These are phyloP conservation scores for Pyrenula aspistea DNA, from an alignment of 495 filamentous ascomycete species.

Conservation along the genomic window DNA sequence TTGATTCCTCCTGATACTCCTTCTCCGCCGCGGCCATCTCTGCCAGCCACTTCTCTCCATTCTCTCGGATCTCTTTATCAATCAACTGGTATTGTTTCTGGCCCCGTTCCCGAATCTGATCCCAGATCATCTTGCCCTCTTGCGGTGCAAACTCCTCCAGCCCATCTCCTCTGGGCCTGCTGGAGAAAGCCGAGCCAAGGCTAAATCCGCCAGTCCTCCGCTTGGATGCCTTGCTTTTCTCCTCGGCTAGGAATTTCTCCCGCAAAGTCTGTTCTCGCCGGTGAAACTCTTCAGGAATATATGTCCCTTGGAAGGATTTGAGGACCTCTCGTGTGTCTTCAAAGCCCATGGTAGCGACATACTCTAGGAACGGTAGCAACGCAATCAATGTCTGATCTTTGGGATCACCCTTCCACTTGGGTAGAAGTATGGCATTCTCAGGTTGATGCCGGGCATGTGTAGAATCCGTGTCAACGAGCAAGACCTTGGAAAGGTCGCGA, in stretches of 20 bases:
- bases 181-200: conserved; percentile 59
- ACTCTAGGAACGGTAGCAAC: conserved; percentile 91
- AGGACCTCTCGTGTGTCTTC: conserved; percentile 73
- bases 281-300: conserved; percentile 82
- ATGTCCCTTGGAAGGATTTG: conserved; percentile 73
- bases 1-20: conserved; percentile 75
- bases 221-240: conserved; percentile 49
- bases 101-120: conserved; percentile 82
- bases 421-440: conserved; percentile 83
- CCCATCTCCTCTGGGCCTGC: conserved; percentile 24
- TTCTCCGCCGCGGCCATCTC: conserved; percentile 80
- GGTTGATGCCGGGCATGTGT: conserved; percentile 75
- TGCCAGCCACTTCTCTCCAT: conserved; percentile 87
- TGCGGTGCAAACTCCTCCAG: conserved; percentile 59
- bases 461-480: conserved; percentile 79
- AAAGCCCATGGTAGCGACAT: conserved; percentile 85
- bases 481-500: conserved; percentile 83
- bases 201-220: conserved; percentile 52
- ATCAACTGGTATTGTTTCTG: conserved; percentile 79
- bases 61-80: conserved; percentile 79
- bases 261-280: conserved; percentile 75
- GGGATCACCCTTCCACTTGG: conserved; percentile 75
- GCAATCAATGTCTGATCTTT: conserved; percentile 75
- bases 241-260: conserved; percentile 62
- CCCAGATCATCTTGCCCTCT: conserved; percentile 89